Conservation (phyloP, 495 filamentous ascomycete genomes). For the Lasiosphaeria hispida region DNA sequence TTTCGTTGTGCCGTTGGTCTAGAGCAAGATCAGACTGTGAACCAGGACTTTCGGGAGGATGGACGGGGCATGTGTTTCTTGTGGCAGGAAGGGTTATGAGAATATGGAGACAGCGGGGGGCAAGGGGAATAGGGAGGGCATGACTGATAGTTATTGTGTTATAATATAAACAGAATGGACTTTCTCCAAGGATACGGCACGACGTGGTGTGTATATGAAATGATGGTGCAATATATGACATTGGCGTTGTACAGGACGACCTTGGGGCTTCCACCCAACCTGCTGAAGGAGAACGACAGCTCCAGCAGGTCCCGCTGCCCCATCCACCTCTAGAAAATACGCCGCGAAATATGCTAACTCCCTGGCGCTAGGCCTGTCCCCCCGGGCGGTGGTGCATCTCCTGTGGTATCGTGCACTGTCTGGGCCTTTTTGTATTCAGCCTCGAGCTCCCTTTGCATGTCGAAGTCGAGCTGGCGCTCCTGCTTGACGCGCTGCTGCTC, state of each 20-base stretch:
- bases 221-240: too few relatives aligned
- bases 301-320: not conserved
- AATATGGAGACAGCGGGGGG: too few relatives aligned
- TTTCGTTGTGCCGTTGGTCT: not conserved
- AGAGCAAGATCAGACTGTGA: not conserved
- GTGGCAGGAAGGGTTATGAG: too few relatives aligned
- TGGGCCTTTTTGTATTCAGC: slow-evolving; percentile 89
- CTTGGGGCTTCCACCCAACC: too few relatives aligned
- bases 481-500: slow-evolving; percentile 88
- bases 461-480: slow-evolving; percentile 88
- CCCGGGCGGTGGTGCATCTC: slow-evolving; percentile 15
- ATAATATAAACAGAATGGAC: too few relatives aligned
- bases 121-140: too few relatives aligned
- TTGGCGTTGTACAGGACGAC: too few relatives aligned
- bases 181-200: too few relatives aligned
- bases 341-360: slow-evolving; percentile 11
- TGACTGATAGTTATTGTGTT: too few relatives aligned
- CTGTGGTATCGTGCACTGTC: slow-evolving; percentile 43
- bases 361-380: not conserved
- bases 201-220: too few relatives aligned
- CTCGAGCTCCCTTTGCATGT: slow-evolving; percentile 81
- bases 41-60: too few relatives aligned
- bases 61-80: too few relatives aligned
- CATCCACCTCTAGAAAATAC: not conserved
- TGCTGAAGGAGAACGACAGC: not conserved